Percentiles rank a stretch among this genome's conserved stretches.
phyloP scores from a whole-genome alignment of 2,329 filamentous ascomycete species.

The Pseudogymnoascus sp. region DNA sequence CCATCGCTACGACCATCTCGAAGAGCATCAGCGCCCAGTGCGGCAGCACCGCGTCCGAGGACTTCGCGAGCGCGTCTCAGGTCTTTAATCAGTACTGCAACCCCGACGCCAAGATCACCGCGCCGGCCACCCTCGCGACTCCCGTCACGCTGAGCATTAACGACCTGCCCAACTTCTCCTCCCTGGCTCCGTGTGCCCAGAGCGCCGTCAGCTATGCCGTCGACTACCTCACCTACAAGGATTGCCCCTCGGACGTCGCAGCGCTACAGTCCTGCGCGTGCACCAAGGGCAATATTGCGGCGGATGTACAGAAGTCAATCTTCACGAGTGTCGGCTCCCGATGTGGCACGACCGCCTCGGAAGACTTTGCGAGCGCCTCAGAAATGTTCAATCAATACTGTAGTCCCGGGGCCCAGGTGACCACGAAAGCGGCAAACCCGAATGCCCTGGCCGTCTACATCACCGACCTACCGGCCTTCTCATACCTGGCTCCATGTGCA shows the following conservation, averaged over 20 bases:
- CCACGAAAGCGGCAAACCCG: slow-evolving; percentile 25
- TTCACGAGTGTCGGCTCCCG: slow-evolving; percentile 34
- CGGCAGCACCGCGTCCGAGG: slow-evolving; percentile 40
- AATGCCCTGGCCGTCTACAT: slow-evolving; percentile 41
- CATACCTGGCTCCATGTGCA: slow-evolving; percentile 39
- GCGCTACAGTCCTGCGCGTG: slow-evolving; percentile 46
- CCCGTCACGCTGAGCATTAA: neutral
- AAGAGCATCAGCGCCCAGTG: slow-evolving; percentile 37
- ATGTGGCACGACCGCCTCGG: slow-evolving; percentile 41
- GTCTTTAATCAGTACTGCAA: slow-evolving; percentile 44
- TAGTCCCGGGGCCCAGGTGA: slow-evolving; percentile 31
- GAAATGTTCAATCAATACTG: slow-evolving; percentile 43
- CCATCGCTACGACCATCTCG: slow-evolving; percentile 27
- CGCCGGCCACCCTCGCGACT: slow-evolving; percentile 11
- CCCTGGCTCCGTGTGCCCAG: slow-evolving; percentile 44
- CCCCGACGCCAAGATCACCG: slow-evolving; percentile 27
- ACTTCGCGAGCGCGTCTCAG: slow-evolving; percentile 40
- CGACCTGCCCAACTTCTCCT: slow-evolving; percentile 14
- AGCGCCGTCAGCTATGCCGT: slow-evolving; percentile 40
- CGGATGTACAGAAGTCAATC: slow-evolving; percentile 22
- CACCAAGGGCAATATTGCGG: slow-evolving; percentile 25
- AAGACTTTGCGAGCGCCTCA: slow-evolving; percentile 41
- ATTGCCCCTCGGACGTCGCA: slow-evolving; percentile 38
- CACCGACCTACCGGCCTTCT: slow-evolving; percentile 41
- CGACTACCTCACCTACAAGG: slow-evolving; percentile 35